These are phyloP conservation scores for Fusarium mangiferae DNA, from an alignment of 2,329 filamentous ascomycete species.

Conservation along the genomic window DNA sequence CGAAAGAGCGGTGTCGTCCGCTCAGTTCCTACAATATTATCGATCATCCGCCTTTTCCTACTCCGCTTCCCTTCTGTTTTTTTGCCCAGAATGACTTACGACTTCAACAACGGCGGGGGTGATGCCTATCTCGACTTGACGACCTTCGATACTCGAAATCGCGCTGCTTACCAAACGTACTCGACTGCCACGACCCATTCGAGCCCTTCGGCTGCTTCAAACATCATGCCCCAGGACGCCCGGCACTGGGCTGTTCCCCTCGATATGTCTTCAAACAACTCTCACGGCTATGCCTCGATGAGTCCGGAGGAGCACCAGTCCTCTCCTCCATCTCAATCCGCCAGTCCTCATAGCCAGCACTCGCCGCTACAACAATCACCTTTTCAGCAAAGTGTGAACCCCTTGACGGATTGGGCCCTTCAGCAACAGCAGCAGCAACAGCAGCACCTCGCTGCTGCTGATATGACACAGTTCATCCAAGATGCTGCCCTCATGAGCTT, in stretches of 20 bases:
- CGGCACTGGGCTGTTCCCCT: slow-evolving; percentile 63
- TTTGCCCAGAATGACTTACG: slow-evolving; percentile 63
- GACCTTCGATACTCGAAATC: slow-evolving; percentile 67
- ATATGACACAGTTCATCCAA: slow-evolving; percentile 65
- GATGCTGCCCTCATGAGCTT: slow-evolving; percentile 67
- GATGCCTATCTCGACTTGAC: slow-evolving; percentile 70
- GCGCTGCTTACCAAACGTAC: slow-evolving; percentile 54
- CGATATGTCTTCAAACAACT: slow-evolving; percentile 59
- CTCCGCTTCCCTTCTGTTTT: slow-evolving; percentile 49
- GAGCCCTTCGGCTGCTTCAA: slow-evolving; percentile 47
- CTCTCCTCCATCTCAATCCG: slow-evolving; percentile 61
- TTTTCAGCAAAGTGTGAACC: slow-evolving; percentile 61
- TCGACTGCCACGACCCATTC: slow-evolving; percentile 46
- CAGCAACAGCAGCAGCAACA: slow-evolving; percentile 59
- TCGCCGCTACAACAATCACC: slow-evolving; percentile 64
- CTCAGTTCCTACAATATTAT: slow-evolving; percentile 51
- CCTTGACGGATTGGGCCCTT: slow-evolving; percentile 71
- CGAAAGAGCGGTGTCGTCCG: slow-evolving; percentile 59
- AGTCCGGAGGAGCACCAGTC: slow-evolving; percentile 63
- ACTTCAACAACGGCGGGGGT: slow-evolving; percentile 67
- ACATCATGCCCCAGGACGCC: slow-evolving; percentile 50
- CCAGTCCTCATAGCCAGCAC: slow-evolving; percentile 64
- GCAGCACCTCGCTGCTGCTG: slow-evolving; percentile 54
- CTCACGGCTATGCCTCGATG: slow-evolving; percentile 58
- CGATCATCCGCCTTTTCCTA: slow-evolving; percentile 43